phyloP scores from a whole-genome alignment of 768 basidiomycete species.

The Mycena chlorophos region DNA sequence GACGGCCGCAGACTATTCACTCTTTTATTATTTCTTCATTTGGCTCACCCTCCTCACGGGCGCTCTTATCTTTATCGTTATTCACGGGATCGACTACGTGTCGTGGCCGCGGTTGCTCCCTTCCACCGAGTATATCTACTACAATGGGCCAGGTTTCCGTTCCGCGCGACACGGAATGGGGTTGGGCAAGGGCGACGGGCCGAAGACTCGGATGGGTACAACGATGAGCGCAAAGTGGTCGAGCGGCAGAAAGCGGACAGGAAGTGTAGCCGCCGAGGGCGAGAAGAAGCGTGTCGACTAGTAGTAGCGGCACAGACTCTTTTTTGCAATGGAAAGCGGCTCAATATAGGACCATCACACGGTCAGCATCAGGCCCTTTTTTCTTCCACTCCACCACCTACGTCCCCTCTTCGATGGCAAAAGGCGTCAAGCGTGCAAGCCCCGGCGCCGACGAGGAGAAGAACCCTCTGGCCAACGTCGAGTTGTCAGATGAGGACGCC shows the following conservation, averaged over 20 bases:
- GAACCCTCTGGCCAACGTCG: slow-evolving; percentile 62
- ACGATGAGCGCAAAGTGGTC: slow-evolving; percentile 41
- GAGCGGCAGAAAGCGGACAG: slow-evolving; percentile 39
- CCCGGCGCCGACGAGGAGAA: slow-evolving; percentile 80
- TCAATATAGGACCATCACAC: neutral
- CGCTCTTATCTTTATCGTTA: slow-evolving; percentile 69
- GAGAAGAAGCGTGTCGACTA: slow-evolving; percentile 71
- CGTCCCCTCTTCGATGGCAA: slow-evolving; percentile 37
- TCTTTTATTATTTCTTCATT: slow-evolving; percentile 80
- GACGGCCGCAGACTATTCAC: slow-evolving; percentile 68
- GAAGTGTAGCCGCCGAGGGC: slow-evolving; percentile 76
- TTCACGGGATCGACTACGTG: slow-evolving; percentile 93
- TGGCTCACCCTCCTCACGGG: slow-evolving; percentile 69
- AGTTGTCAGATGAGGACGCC: slow-evolving; percentile 72
- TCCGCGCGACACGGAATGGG: slow-evolving; percentile 79
- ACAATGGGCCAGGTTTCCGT: slow-evolving; percentile 85
- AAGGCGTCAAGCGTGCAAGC: slow-evolving; percentile 72
- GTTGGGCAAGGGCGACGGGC: slow-evolving; percentile 37
- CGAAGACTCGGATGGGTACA: slow-evolving; percentile 31
- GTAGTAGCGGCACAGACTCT: neutral
- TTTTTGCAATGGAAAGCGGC: neutral
- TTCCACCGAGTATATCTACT: slow-evolving; percentile 81
- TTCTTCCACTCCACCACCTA: slow-evolving; percentile 19
- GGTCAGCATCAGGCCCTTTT: slow-evolving; percentile 14
- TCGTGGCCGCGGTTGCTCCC: slow-evolving; percentile 90